Conservation (phyloP, 2,329 filamentous ascomycete species). For the Trichoderma pleuroti region DNA sequence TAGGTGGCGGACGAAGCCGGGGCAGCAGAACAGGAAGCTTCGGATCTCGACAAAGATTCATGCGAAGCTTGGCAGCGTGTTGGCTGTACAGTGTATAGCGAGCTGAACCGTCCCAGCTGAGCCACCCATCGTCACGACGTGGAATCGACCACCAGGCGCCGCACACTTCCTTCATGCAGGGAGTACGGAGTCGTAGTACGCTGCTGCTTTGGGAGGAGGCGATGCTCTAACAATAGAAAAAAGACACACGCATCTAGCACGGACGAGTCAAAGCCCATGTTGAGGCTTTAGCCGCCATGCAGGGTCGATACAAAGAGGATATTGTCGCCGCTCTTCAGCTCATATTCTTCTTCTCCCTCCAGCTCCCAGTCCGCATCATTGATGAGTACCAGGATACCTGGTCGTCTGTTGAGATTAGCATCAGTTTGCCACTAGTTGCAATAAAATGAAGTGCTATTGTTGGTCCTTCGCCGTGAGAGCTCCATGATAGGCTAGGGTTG, state of each 20-base stretch:
- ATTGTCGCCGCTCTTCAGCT: constrained; percentile 76
- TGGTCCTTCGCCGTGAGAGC: background rate
- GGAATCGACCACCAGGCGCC: background rate
- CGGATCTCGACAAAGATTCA: background rate
- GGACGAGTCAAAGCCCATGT: background rate
- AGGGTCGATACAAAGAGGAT: constrained; percentile 95
- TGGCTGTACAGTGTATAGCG: background rate
- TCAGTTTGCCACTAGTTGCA: background rate
- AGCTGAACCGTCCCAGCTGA: background rate
- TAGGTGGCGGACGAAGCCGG: background rate
- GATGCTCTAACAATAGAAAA: background rate
- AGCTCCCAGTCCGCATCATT: constrained; percentile 99
- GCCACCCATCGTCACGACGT: background rate
- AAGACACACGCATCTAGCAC: background rate
- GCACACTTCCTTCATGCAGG: background rate
- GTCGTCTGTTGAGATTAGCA: constrained; percentile 58
- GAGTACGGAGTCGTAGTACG: background rate
- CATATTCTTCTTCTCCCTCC: constrained; percentile 88
- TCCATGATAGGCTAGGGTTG: background rate
- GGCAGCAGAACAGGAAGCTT: background rate
- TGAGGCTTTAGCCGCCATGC: constrained; percentile 69
- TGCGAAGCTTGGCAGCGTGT: background rate
- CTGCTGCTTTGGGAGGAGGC: background rate
- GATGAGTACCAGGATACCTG: constrained; percentile 92
- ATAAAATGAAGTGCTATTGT: background rate